A percentile compares a stretch with the other conserved stretches of the same genome.
Evolutionary conservation across 1,284 basidiomycete species (phyloP).

Genomic region (Xanthoconium separans): DNA sequence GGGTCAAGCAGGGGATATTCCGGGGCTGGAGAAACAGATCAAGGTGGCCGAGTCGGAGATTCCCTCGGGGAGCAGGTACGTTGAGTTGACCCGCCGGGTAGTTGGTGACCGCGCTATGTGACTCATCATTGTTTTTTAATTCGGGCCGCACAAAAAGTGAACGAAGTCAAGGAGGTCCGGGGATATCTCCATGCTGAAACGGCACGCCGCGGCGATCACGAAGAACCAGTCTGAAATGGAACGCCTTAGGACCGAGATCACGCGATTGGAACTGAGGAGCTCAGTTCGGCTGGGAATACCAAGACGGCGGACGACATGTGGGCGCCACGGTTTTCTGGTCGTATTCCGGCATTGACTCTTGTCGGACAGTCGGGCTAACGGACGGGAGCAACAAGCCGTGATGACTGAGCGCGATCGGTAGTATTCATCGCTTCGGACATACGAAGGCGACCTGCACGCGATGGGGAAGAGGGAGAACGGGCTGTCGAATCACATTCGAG

Average conservation of each 20-base stretch:
- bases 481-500: conserved; percentile 61
- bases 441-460: conserved; percentile 58
- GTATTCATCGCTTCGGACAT: conserved; percentile 50
- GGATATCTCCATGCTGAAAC: conserved; percentile 66
- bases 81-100: not conserved
- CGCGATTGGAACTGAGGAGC: conserved; percentile 66
- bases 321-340: conserved; percentile 24
- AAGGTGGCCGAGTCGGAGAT: conserved; percentile 54
- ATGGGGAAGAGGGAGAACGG: conserved; percentile 65
- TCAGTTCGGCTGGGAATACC: conserved; percentile 70
- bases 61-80: conserved; percentile 59
- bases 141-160: conserved; percentile 51
- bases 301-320: conserved; percentile 85
- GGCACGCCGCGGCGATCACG: conserved; percentile 61
- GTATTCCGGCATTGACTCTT: not conserved
- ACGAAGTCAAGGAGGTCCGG: conserved; percentile 50
- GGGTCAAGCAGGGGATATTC: conserved; percentile 63
- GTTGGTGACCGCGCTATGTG: not conserved
- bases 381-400: conserved; percentile 65
- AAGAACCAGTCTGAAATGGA: conserved; percentile 67
- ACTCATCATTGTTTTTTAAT: not conserved
- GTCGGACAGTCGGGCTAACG: conserved; percentile 58
- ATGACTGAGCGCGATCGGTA: conserved; percentile 69
- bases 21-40: conserved; percentile 65
- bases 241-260: conserved; percentile 63